These are phyloP conservation scores for Leptographium galeiforme DNA, from an alignment of 2,329 filamentous ascomycete genomes.

Conservation along the genomic window DNA sequence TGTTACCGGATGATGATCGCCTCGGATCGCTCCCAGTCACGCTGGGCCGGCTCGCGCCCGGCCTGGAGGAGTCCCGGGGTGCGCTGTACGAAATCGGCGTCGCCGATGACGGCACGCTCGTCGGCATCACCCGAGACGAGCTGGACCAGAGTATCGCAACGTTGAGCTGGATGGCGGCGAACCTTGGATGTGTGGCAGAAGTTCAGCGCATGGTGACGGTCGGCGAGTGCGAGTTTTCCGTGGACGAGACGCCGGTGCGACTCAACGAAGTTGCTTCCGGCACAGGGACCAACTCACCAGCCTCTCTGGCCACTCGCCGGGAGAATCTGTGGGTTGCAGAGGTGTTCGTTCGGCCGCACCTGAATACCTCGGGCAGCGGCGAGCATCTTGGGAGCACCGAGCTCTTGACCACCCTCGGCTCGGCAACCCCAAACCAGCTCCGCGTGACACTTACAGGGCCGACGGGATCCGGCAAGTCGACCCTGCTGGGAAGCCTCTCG, in stretches of 20 bases:
- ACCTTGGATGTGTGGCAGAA: conserved; percentile 74
- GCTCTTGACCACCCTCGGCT: conserved; percentile 2
- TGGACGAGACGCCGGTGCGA: conserved; percentile 16
- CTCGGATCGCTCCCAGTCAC: conserved; percentile 32
- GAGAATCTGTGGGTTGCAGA: conserved; percentile 77
- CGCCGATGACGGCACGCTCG: conserved; percentile 81
- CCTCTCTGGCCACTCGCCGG: conserved; percentile 15
- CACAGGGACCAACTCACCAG: conserved; percentile 7
- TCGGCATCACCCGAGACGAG: conserved; percentile 80
- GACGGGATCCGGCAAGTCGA: conserved; percentile 86
- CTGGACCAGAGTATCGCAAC: conserved; percentile 83
- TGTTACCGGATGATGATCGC: conserved; percentile 45
- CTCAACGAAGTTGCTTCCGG: conserved; percentile 12
- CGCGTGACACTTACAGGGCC: conserved; percentile 79
- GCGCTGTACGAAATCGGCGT: conserved; percentile 95
- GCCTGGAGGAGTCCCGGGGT: conserved; percentile 83
- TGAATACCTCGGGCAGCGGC: conserved; percentile 23
- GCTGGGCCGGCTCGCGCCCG: conserved; percentile 51
- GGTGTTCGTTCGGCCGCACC: conserved; percentile 68
- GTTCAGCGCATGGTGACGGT: conserved; percentile 72
- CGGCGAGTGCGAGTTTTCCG: conserved; percentile 67
- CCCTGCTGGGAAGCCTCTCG: conserved; percentile 73
- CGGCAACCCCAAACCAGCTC: conserved; percentile 51
- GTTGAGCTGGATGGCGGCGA: conserved; percentile 80
- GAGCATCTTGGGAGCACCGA: conserved; percentile 4